Evolutionary conservation across 163 green algal genomes (phyloP).

Genomic region (Scenedesmus sp.): DNA sequence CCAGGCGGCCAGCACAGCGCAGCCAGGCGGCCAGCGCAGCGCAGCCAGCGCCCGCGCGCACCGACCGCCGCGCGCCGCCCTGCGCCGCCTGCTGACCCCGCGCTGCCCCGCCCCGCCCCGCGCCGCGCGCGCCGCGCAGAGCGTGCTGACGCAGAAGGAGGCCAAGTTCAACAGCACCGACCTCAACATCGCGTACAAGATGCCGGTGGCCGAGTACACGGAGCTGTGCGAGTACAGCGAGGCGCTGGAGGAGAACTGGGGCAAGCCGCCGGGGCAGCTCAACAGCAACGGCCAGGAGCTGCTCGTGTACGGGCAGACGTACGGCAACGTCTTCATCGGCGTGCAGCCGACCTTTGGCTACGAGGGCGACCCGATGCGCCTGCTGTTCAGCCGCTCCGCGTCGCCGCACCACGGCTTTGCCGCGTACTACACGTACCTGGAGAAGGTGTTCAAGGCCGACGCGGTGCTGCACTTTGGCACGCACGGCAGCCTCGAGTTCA

Average conservation of each 20-base stretch:
- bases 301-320: slow-evolving; percentile 96
- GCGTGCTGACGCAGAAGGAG: slow-evolving; percentile 63
- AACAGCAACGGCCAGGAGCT: slow-evolving; percentile 98
- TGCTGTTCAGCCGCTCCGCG: slow-evolving; percentile 95
- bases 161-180: slow-evolving; percentile 95
- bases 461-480: slow-evolving; percentile 99
- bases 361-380: slow-evolving; percentile 98
- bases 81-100: too few species aligned
- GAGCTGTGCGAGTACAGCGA: slow-evolving; percentile 92
- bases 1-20: neutral
- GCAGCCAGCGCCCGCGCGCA: too few species aligned
- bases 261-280: slow-evolving; percentile 95
- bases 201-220: slow-evolving; percentile 96
- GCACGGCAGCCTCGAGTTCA: slow-evolving; percentile 99
- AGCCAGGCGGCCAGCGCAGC: too few species aligned
- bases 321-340: slow-evolving; percentile 99
- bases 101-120: too few species aligned
- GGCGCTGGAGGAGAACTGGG: slow-evolving; percentile 99
- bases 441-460: slow-evolving; percentile 97
- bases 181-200: slow-evolving; percentile 97
- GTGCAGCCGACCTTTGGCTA: slow-evolving; percentile 99
- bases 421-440: slow-evolving; percentile 99
- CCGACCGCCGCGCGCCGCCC: too few species aligned
- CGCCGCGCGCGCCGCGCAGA: neutral
- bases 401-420: slow-evolving; percentile 98